Percentiles rank a stretch among this genome's conserved stretches.
Conservation (phyloP, 148 eudicot genomes). For the Rhododendron vialii region DNA sequence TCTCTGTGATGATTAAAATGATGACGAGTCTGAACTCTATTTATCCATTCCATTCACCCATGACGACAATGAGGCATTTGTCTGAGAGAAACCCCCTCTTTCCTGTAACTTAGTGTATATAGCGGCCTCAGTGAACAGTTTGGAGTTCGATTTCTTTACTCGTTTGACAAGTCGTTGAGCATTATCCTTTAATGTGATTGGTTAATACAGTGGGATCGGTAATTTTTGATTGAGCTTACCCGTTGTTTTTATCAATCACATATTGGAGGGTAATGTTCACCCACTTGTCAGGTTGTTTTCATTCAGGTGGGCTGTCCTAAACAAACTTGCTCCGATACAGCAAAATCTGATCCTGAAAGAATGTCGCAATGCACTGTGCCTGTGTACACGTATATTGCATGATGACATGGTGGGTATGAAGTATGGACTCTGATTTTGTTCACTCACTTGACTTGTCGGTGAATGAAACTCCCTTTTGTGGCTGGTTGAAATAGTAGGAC, state of each 20-base stretch:
- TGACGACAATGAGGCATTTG: conserved; percentile 20
- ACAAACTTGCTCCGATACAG: no score
- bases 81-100: conserved; percentile 15
- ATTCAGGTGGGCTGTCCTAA: no score
- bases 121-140: neutral
- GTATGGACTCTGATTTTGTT: no score
- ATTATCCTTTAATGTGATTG: neutral
- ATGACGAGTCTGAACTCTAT: conserved; percentile 13
- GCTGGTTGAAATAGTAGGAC: no score
- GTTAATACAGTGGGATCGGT: neutral
- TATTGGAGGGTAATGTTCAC: neutral
- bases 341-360: no score
- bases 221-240: no score
- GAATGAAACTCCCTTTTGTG: no score
- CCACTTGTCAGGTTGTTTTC: neutral
- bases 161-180: neutral
- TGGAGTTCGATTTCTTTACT: neutral
- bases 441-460: no score
- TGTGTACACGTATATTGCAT: no score
- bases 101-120: neutral
- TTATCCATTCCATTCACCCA: conserved; percentile 14
- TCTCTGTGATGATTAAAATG: conserved; percentile 8
- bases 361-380: no score
- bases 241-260: neutral
- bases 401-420: neutral